Percentiles rank a stretch among this genome's conserved stretches.
These are phyloP conservation scores for Kwoniella sp. DNA, from an alignment of 768 basidiomycete species.

Conservation along the genomic window DNA sequence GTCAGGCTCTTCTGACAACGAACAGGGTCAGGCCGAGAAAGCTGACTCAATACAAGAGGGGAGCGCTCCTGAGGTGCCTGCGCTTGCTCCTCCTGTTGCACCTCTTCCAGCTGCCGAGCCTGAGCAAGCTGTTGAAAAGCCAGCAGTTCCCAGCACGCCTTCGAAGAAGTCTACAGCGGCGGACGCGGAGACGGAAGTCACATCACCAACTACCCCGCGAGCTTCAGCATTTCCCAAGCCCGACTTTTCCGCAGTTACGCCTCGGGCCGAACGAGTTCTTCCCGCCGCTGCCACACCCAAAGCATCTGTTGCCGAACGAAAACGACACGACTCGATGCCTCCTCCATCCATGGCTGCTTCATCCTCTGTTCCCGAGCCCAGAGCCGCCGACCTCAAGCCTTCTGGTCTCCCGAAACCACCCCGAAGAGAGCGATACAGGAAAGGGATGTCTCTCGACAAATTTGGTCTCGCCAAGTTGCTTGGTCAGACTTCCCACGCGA, in stretches of 20 bases:
- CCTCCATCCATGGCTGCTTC: slow-evolving; percentile 5
- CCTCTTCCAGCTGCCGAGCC: neutral
- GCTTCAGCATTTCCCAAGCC: slow-evolving; percentile 12
- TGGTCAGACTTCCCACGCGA: slow-evolving; percentile 36
- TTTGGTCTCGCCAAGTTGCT: slow-evolving; percentile 78
- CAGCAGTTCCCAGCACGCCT: slow-evolving; percentile 31
- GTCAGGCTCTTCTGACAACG: slow-evolving; percentile 30
- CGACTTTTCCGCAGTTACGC: slow-evolving; percentile 27
- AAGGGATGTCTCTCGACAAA: slow-evolving; percentile 76
- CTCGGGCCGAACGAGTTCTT: slow-evolving; percentile 21
- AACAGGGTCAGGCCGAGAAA: slow-evolving; percentile 11
- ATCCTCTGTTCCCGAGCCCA: slow-evolving; percentile 16
- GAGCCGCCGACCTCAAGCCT: slow-evolving; percentile 18
- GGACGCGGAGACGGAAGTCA: neutral
- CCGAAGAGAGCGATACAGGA: slow-evolving; percentile 60
- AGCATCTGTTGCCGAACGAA: slow-evolving; percentile 17
- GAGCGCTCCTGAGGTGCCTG: slow-evolving; percentile 17
- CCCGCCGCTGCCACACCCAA: slow-evolving; percentile 23
- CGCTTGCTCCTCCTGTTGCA: slow-evolving; percentile 13
- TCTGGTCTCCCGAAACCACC: slow-evolving; percentile 33
- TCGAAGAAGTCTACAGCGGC: slow-evolving; percentile 13
- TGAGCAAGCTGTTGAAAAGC: neutral
- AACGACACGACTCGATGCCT: slow-evolving; percentile 28
- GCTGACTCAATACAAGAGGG: slow-evolving; percentile 16
- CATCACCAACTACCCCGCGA: slow-evolving; percentile 43